These are phyloP conservation scores for Annulohypoxylon moriforme DNA, from an alignment of 495 filamentous ascomycete genomes.

Conservation along the genomic window DNA sequence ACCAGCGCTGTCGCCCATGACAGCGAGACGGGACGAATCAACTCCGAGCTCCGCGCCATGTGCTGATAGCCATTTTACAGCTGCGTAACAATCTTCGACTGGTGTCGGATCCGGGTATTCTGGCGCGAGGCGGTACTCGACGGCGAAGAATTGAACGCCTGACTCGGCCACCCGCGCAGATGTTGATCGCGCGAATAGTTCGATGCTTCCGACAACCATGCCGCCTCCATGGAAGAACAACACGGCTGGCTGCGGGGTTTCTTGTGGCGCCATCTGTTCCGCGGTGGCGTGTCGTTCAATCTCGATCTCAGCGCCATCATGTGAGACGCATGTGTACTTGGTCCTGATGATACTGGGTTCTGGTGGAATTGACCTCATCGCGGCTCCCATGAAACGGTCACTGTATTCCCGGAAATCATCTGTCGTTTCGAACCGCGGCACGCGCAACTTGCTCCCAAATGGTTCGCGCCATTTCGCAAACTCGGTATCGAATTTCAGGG, in stretches of 20 bases:
- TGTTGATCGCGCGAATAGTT: conserved; percentile 37
- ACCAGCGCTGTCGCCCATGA: conserved; percentile 49
- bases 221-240: conserved; percentile 57
- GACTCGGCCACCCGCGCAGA: conserved; percentile 37
- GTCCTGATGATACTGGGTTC: conserved; percentile 21
- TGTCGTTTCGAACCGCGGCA: conserved; percentile 2
- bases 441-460: conserved; percentile 6
- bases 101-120: conserved; percentile 43
- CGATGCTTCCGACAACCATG: conserved; percentile 47
- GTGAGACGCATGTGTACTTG: conserved; percentile 5
- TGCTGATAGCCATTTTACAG: conserved; percentile 28
- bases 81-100: conserved; percentile 44
- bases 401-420: conserved; percentile 23
- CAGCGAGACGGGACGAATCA: conserved; percentile 42
- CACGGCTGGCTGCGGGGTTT: conserved; percentile 41
- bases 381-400: conserved; percentile 14
- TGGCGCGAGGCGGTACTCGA: conserved; percentile 54
- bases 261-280: conserved; percentile 12
- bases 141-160: conserved; percentile 48
- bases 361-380: conserved; percentile 2
- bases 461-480: conserved; percentile 21
- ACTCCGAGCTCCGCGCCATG: conserved; percentile 33
- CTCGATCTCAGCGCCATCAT: conserved; percentile 29
- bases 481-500: conserved; percentile 26
- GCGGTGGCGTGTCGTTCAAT: conserved; percentile 33